Evolutionary conservation across 345 rosid species (phyloP).

Genomic region (Gossypium ekmanianum): DNA sequence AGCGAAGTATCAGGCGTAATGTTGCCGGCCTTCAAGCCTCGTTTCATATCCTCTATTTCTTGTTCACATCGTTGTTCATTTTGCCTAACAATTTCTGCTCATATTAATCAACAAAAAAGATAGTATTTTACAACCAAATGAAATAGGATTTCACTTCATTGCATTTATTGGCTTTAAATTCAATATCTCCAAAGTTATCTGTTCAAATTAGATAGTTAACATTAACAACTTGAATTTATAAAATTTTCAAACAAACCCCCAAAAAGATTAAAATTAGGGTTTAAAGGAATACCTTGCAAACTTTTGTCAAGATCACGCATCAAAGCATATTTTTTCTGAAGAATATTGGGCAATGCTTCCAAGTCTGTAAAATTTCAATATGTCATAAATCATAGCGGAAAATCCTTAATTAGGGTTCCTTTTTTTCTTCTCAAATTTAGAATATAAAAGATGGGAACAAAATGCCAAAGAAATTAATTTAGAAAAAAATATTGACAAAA

Average conservation of each 20-base stretch:
- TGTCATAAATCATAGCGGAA: not conserved
- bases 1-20: constrained; percentile 47
- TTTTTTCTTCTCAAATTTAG: not conserved
- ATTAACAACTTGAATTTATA: not conserved
- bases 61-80: constrained; percentile 83
- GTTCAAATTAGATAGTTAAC: not conserved
- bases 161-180: not conserved
- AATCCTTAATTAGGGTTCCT: not conserved
- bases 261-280: not conserved
- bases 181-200: not conserved
- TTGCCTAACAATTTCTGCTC: constrained; percentile 68
- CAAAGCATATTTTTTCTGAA: constrained; percentile 85
- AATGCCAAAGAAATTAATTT: not conserved
- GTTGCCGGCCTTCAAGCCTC: constrained; percentile 54
- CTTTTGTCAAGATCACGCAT: constrained; percentile 86
- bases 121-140: not conserved
- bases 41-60: constrained; percentile 80
- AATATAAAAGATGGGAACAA: not conserved
- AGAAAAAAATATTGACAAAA: not conserved
- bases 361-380: constrained; percentile 46
- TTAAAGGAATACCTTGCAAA: constrained; percentile 58
- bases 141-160: not conserved
- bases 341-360: constrained; percentile 69
- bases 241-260: not conserved
- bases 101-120: constrained; percentile 10